Base-by-base conservation (phyloP, 768 basidiomycete species). In the Xerocomus brunneocitrinus region DNA sequence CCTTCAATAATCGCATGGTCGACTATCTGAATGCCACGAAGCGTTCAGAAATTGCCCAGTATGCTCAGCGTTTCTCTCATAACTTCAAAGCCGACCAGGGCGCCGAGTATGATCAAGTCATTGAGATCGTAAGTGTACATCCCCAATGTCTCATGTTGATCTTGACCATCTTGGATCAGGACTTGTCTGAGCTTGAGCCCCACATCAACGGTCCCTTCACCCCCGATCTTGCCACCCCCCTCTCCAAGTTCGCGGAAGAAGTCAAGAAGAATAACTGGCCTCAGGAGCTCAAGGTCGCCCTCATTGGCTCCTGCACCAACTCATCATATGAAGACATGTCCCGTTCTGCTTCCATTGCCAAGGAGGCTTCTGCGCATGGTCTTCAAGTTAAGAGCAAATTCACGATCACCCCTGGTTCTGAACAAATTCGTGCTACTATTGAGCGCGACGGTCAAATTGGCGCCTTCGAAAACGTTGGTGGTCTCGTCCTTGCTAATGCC, bases 291-390 rank as follows among this genome's bases (percentile, higher is more conserved):
- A 93, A 90, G 77, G 97, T 98, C 64, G 92, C 84, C 56, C 86
- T 99, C 54, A 98, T 99, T 70, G 97, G 97, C 49, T 98, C 97
- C 44, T 99, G 97, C 86, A 98, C 97, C 71, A 99, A 99, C 83
- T 98, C 97, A 44, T 98, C 97, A 32, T 99, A 99, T 70, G 97
- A 99, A 76, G 97, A 99, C 75, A 97, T 98, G 95, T 89, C 93
- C 35, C 93, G 97, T 68, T 90, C 95, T 36, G 95, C 93, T 28
- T 89, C 89, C 42, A 97, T 99, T 68, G 93, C 91, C 60, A 81
- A 80, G 63, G 86, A 99, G 72, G 97, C 97, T 55, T 73, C 84
- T 47, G 78, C 78, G 6, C 95, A 95, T 67, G 97, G 97, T 62
- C 80, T 98, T 46, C 76, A 81, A 55, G 80, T 85, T 69, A 90